A percentile compares a stretch with the other conserved stretches of the same genome.
Conservation (phyloP, 176 grass and related monocot genomes). For the Oropetium thomaeum region DNA sequence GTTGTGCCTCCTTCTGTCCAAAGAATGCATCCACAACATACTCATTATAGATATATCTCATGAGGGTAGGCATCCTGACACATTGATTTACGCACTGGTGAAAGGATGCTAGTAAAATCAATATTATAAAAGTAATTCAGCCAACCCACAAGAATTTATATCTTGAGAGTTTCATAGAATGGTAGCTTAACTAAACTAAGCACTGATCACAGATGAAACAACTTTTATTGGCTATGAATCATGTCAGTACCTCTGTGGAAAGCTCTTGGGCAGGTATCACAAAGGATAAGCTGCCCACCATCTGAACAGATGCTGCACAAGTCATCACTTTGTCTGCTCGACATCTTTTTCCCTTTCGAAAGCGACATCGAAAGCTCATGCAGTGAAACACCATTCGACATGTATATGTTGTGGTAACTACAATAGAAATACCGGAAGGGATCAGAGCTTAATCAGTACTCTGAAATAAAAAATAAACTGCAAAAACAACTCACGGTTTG, state of each 20-base stretch:
- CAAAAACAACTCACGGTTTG: slow-evolving; percentile 75
- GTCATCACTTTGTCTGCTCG: slow-evolving; percentile 79
- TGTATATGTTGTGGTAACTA: slow-evolving; percentile 99
- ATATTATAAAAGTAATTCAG: background rate
- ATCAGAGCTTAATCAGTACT: slow-evolving; percentile 15
- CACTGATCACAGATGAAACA: background rate
- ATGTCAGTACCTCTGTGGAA: slow-evolving; percentile 81
- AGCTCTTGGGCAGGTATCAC: slow-evolving; percentile 88
- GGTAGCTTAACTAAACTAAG: background rate
- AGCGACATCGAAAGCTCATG: slow-evolving; percentile 95
- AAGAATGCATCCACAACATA: too few relatives aligned
- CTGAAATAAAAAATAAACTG: slow-evolving; percentile 4
- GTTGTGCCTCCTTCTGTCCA: too few relatives aligned
- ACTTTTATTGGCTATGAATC: background rate
- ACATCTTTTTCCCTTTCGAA: slow-evolving; percentile 59
- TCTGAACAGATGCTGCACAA: slow-evolving; percentile 93
- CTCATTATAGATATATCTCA: background rate
- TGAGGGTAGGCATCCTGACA: background rate
- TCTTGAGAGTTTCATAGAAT: background rate
- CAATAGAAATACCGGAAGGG: slow-evolving; percentile 20
- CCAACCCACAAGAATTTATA: slow-evolving; percentile 15
- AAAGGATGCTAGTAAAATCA: background rate
- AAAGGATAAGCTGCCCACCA: slow-evolving; percentile 86
- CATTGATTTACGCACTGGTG: background rate
- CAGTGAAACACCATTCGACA: slow-evolving; percentile 92